These are phyloP conservation scores for Termitomyces sp. DNA, from an alignment of 768 basidiomycete species.

Conservation along the genomic window DNA sequence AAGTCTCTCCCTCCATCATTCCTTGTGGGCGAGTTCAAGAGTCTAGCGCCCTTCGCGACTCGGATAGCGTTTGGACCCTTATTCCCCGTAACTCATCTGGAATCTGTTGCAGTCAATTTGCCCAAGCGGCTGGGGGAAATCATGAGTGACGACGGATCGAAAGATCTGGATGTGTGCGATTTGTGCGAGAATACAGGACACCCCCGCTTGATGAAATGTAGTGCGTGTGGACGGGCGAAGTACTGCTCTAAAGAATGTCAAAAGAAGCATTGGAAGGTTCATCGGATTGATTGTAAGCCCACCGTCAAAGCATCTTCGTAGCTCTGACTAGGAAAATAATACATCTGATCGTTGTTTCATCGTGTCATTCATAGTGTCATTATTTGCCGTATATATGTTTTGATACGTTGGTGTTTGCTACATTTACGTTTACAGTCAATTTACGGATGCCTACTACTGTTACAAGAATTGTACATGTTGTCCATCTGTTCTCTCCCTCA, in stretches of 20 bases:
- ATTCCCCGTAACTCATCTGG: slow-evolving; percentile 49
- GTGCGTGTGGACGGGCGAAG: slow-evolving; percentile 23
- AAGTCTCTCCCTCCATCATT: slow-evolving; percentile 38
- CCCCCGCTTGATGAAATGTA: slow-evolving; percentile 21
- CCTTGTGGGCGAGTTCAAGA: slow-evolving; percentile 29
- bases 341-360: too few relatives aligned
- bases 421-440: background rate
- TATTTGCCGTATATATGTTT: too few relatives aligned
- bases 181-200: slow-evolving; percentile 27
- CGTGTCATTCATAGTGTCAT: too few relatives aligned
- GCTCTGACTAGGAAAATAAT: too few relatives aligned
- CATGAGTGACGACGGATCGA: background rate
- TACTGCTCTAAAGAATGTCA: slow-evolving; percentile 36
- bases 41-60: slow-evolving; percentile 40
- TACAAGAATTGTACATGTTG: background rate
- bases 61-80: slow-evolving; percentile 51
- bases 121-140: background rate
- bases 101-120: slow-evolving; percentile 22
- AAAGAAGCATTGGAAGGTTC: slow-evolving; percentile 30
- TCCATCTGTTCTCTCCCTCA: background rate
- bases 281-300: slow-evolving; percentile 13
- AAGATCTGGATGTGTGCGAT: slow-evolving; percentile 14
- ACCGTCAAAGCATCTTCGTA: background rate
- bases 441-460: background rate
- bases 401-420: too few relatives aligned